These are phyloP conservation scores for Straminergon stramineum DNA, from an alignment of 225 moss, liverwort and hornwort species.

Conservation along the genomic window DNA sequence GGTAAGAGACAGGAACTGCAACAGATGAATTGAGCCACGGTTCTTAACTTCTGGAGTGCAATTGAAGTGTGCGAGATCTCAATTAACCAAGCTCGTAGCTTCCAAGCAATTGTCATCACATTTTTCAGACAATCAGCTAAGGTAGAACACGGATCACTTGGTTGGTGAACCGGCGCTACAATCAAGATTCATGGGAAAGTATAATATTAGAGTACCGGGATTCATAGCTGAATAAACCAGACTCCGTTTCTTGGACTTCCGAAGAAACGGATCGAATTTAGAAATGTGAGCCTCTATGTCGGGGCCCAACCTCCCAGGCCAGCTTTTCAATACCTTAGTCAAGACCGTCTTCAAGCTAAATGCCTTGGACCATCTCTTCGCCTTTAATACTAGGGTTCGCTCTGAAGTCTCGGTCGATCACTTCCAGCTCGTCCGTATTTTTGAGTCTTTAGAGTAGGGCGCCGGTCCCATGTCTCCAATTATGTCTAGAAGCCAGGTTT, in stretches of 20 bases:
- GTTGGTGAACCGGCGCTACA: not conserved
- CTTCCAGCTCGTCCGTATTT: not conserved
- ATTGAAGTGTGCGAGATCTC: not conserved
- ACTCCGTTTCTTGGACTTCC: not conserved
- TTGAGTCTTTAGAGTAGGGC: not conserved
- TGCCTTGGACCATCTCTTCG: not conserved
- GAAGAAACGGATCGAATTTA: not conserved
- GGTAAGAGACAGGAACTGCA: not conserved
- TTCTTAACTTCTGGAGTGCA: not conserved
- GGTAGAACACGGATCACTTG: not conserved
- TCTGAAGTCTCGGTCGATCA: not conserved
- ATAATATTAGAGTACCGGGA: not conserved
- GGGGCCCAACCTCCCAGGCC: not conserved
- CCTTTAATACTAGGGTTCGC: not conserved
- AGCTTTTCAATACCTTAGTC: not conserved
- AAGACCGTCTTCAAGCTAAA: not conserved
- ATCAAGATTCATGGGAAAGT: not conserved
- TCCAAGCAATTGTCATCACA: not conserved
- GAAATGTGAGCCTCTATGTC: not conserved
- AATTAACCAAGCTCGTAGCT: not conserved
- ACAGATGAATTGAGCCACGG: not conserved
- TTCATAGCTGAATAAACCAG: not conserved
- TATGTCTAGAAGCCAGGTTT: not conserved
- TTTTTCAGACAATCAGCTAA: not conserved
- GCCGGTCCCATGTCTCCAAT: not conserved